phyloP scores from a whole-genome alignment of 768 basidiomycete genomes.

The Termitomyces sp. region DNA sequence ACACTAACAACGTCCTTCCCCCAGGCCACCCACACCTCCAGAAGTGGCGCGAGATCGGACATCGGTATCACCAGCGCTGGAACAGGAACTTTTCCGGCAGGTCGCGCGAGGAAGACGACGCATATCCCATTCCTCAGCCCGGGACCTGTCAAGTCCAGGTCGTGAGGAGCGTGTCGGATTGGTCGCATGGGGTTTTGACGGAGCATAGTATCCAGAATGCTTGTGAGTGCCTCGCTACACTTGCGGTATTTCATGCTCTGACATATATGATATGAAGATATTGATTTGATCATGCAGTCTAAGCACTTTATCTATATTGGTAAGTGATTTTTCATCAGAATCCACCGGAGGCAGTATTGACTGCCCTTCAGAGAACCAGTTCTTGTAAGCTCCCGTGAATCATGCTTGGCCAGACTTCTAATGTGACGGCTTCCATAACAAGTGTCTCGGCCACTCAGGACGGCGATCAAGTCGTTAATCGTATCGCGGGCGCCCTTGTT shows the following conservation, averaged over 20 bases:
- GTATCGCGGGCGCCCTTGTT: constrained; percentile 78
- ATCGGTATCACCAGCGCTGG: constrained; percentile 60
- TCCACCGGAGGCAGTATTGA: not conserved
- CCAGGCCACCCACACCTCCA: constrained; percentile 65
- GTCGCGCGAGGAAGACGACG: constrained; percentile 26
- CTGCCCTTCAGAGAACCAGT: constrained; percentile 65
- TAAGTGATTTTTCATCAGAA: constrained; percentile 26
- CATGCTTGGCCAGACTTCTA: not conserved
- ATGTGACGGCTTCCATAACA: not conserved
- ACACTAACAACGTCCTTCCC: not conserved
- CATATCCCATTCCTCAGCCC: constrained; percentile 32
- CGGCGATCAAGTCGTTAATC: constrained; percentile 70
- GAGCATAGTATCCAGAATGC: constrained; percentile 94
- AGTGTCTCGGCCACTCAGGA: constrained; percentile 73
- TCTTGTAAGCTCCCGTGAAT: constrained; percentile 54
- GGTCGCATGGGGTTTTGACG: constrained; percentile 88
- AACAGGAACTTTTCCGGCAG: constrained; percentile 27
- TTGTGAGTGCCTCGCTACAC: constrained; percentile 48
- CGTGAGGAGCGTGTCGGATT: constrained; percentile 86
- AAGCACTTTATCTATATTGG: constrained; percentile 92
- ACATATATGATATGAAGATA: constrained; percentile 37
- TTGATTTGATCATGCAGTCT: constrained; percentile 75
- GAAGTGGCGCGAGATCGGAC: constrained; percentile 52
- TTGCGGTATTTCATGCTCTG: not conserved
- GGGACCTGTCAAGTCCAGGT: constrained; percentile 71